Percentiles rank a stretch among this genome's conserved stretches.
Conservation (phyloP, 352 stramenopile species). For the Phytophthora meadii region DNA sequence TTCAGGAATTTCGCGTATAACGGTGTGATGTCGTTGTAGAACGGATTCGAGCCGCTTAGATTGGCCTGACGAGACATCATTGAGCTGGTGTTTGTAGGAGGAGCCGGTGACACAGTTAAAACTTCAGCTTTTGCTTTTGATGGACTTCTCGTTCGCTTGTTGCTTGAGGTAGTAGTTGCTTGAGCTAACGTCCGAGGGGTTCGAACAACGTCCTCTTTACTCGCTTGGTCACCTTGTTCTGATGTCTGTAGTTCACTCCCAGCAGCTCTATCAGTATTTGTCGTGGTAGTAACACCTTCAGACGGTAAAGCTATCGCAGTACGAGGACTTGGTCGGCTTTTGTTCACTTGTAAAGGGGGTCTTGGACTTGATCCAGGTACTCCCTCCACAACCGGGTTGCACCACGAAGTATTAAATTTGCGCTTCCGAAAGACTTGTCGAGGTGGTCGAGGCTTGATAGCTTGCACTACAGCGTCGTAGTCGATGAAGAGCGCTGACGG, state of each 20-base stretch:
- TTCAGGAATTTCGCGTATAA: constrained; percentile 80
- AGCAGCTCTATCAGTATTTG: not conserved
- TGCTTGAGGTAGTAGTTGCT: constrained; percentile 8
- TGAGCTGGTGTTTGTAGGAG: not conserved
- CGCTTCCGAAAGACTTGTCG: constrained; percentile 62
- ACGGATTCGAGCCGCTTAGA: constrained; percentile 50
- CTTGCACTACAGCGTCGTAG: constrained; percentile 67
- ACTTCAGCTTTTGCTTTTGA: not conserved
- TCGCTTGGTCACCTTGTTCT: not conserved
- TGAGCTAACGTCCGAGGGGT: constrained; percentile 10
- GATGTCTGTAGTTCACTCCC: not conserved
- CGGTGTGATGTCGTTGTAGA: constrained; percentile 79
- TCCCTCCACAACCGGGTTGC: constrained; percentile 58
- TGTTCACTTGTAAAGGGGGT: constrained; percentile 3
- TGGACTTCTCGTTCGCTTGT: constrained; percentile 10
- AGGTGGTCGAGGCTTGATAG: constrained; percentile 54
- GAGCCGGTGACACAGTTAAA: not conserved
- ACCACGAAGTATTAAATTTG: constrained; percentile 77
- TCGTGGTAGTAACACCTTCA: not conserved
- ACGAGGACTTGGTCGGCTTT: constrained; percentile 10
- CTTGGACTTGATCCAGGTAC: constrained; percentile 7
- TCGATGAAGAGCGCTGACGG: constrained; percentile 76
- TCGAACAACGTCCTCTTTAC: constrained; percentile 30
- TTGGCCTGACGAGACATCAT: constrained; percentile 23
- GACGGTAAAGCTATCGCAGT: not conserved